Evolutionary conservation across 2,329 filamentous ascomycete species (phyloP).

Genomic region (Talaromyces verruculosus): DNA sequence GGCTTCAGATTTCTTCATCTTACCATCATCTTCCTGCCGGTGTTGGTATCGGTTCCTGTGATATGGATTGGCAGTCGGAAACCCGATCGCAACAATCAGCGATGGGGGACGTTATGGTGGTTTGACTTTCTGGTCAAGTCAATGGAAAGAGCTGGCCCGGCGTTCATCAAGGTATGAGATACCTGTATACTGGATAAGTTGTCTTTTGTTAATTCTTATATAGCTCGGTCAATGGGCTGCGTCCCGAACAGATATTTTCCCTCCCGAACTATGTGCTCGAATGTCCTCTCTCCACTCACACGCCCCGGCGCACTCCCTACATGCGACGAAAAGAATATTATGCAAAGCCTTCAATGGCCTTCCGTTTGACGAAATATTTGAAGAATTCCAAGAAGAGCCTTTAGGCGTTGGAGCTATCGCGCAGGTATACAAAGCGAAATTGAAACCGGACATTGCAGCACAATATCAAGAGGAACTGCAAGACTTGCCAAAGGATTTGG

Average conservation of each 20-base stretch:
- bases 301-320: conserved; percentile 85
- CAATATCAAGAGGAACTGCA: conserved; percentile 59
- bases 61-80: conserved; percentile 74
- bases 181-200: background rate
- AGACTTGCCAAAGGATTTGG: conserved; percentile 57
- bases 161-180: conserved; percentile 84
- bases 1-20: conserved; percentile 85
- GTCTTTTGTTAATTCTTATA: background rate
- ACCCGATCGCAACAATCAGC: conserved; percentile 68
- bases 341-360: conserved; percentile 77
- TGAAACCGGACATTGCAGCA: conserved; percentile 74
- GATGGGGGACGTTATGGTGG: conserved; percentile 87
- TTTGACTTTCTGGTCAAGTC: conserved; percentile 80
- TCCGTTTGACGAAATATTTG: conserved; percentile 86
- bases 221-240: conserved; percentile 97
- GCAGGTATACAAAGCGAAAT: conserved; percentile 93
- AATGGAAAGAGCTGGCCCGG: conserved; percentile 92
- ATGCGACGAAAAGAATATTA: conserved; percentile 75
- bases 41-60: conserved; percentile 73
- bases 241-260: conserved; percentile 94
- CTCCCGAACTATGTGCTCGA: conserved; percentile 82
- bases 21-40: conserved; percentile 84
- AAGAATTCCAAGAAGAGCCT: conserved; percentile 87
- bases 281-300: conserved; percentile 96
- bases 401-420: conserved; percentile 94